phyloP scores from a whole-genome alignment of 306 rosid species.

The Trifolium pratense region DNA sequence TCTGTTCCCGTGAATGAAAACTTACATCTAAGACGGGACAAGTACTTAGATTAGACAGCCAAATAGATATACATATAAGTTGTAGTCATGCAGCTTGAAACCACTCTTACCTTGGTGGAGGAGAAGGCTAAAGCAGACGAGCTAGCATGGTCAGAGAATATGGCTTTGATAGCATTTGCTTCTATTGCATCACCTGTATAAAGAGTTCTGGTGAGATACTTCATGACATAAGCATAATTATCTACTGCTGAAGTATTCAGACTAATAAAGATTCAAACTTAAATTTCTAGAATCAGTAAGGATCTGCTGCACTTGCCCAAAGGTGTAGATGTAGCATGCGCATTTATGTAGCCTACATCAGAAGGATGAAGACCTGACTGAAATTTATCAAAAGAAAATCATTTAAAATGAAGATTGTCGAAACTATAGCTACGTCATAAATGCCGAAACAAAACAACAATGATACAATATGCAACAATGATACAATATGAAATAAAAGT shows the following conservation, averaged over 20 bases:
- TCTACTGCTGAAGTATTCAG: slow-evolving; percentile 8
- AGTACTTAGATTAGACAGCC: not conserved
- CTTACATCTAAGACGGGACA: slow-evolving; percentile 20
- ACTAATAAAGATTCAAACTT: slow-evolving; percentile 34
- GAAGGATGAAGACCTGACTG: slow-evolving; percentile 84
- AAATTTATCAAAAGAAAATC: slow-evolving; percentile 43
- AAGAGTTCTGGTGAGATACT: slow-evolving; percentile 20
- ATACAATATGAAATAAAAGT: slow-evolving; percentile 19
- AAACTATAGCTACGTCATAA: slow-evolving; percentile 29
- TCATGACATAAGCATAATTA: slow-evolving; percentile 27
- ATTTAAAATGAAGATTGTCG: slow-evolving; percentile 18
- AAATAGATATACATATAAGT: slow-evolving; percentile 31
- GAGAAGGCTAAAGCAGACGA: slow-evolving; percentile 80
- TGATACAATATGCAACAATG: slow-evolving; percentile 1
- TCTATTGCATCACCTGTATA: slow-evolving; percentile 79
- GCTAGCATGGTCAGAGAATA: slow-evolving; percentile 58
- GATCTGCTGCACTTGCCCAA: slow-evolving; percentile 60
- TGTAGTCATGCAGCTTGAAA: slow-evolving; percentile 32
- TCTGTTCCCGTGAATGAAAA: slow-evolving; percentile 14
- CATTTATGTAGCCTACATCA: slow-evolving; percentile 86
- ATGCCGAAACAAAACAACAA: slow-evolving; percentile 31
- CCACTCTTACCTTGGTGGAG: slow-evolving; percentile 81
- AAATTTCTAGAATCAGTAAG: slow-evolving; percentile 35
- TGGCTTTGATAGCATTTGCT: slow-evolving; percentile 83
- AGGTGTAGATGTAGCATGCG: slow-evolving; percentile 91